Conservation (phyloP, 345 rosid genomes). For the Populus deltoides region DNA sequence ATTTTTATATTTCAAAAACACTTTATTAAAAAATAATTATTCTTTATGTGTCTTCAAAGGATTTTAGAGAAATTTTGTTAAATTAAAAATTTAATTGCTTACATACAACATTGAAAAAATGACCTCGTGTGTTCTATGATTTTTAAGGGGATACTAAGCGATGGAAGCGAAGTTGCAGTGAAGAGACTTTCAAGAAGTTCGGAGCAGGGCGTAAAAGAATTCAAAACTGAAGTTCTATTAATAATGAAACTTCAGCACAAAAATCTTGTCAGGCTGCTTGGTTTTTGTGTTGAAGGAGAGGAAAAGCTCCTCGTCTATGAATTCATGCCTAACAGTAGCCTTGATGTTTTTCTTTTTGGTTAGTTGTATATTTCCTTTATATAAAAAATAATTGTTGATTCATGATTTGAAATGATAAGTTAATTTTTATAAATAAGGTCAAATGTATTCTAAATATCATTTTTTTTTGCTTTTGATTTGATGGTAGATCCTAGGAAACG, state of each 20-base stretch:
- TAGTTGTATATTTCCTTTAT: background rate
- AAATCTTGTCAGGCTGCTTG: conserved; percentile 25
- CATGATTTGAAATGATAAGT: no score
- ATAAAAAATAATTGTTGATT: no score
- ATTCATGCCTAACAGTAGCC: conserved; percentile 27
- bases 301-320: conserved; percentile 22
- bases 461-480: background rate
- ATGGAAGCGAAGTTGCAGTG: conserved; percentile 39
- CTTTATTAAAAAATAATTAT: no score
- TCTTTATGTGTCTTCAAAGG: no score
- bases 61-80: no score
- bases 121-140: background rate
- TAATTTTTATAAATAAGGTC: no score
- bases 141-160: conserved; percentile 44
- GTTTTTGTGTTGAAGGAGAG: conserved; percentile 19
- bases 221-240: conserved; percentile 38
- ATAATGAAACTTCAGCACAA: conserved; percentile 41
- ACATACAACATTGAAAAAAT: no score
- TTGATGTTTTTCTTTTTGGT: conserved; percentile 21
- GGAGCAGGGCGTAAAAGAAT: conserved; percentile 25
- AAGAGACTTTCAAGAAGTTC: conserved; percentile 31
- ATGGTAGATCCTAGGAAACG: conserved; percentile 23
- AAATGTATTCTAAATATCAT: no score
- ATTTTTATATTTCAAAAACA: no score
- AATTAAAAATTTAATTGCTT: no score